Percentiles rank a stretch among this genome's conserved stretches.
phyloP scores from a whole-genome alignment of 202 grass and related monocot genomes.

The Musa balbisiana region DNA sequence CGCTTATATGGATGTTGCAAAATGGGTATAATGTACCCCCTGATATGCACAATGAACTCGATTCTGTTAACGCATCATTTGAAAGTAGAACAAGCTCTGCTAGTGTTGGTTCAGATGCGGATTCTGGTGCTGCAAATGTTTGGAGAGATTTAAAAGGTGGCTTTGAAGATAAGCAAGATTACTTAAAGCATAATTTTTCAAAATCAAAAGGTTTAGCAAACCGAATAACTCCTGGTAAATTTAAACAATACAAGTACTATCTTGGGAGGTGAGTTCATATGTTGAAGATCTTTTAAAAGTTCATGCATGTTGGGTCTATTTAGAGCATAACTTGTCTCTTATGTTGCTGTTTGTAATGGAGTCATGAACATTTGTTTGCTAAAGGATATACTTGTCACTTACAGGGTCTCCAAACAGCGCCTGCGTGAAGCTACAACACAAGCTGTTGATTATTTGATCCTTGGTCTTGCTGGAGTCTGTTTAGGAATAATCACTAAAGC shows the following conservation, averaged over 20 bases:
- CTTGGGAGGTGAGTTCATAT: constrained; percentile 60
- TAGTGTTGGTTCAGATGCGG: constrained; percentile 28
- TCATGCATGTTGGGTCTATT: background rate
- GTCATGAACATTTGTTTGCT: background rate
- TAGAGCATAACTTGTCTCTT: background rate
- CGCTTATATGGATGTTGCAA: constrained; percentile 62
- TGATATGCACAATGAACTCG: constrained; percentile 49
- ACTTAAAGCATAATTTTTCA: constrained; percentile 33
- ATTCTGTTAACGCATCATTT: constrained; percentile 28
- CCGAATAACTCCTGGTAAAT: constrained; percentile 51
- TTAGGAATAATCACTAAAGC: constrained; percentile 65
- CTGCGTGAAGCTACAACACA: constrained; percentile 67
- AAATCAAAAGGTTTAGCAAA: constrained; percentile 38
- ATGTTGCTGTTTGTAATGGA: background rate
- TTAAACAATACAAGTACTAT: constrained; percentile 62
- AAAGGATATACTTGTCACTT: background rate
- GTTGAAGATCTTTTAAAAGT: background rate
- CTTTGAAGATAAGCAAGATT: constrained; percentile 2
- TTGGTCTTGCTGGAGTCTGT: constrained; percentile 91
- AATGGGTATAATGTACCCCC: constrained; percentile 63
- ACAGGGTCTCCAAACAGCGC: constrained; percentile 47
- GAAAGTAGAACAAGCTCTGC: constrained; percentile 32
- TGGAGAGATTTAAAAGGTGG: constrained; percentile 23
- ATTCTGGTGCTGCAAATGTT: constrained; percentile 29
- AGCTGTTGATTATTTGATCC: constrained; percentile 84